These are phyloP conservation scores for Noccaea bulbosa DNA, from an alignment of 345 rosid species.

Conservation along the genomic window DNA sequence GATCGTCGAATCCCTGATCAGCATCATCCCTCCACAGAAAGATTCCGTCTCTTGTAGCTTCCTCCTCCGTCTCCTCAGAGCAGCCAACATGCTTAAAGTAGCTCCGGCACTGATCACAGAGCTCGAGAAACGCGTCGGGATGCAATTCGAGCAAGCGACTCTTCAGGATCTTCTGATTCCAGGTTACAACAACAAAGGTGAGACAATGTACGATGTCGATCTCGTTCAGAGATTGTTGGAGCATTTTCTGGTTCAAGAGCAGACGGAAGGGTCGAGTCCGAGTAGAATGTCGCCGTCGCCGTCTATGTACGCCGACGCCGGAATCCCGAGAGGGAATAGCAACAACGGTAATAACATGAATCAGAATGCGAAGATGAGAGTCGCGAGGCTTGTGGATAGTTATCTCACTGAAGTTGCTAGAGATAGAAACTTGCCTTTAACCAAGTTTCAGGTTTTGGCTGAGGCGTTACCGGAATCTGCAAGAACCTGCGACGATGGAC, in stretches of 20 bases:
- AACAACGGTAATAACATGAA: slow-evolving; percentile 48
- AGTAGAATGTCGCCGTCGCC: slow-evolving; percentile 60
- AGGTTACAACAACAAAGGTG: slow-evolving; percentile 59
- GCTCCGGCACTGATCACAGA: slow-evolving; percentile 92
- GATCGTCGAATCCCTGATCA: slow-evolving; percentile 86
- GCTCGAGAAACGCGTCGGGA: slow-evolving; percentile 90
- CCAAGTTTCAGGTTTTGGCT: slow-evolving; percentile 92
- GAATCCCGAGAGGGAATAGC: slow-evolving; percentile 59
- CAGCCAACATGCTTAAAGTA: slow-evolving; percentile 83
- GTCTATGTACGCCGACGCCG: slow-evolving; percentile 47
- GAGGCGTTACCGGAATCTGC: slow-evolving; percentile 98
- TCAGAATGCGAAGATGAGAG: slow-evolving; percentile 86
- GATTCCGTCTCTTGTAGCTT: slow-evolving; percentile 89
- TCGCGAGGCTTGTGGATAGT: slow-evolving; percentile 97
- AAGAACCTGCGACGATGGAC: slow-evolving; percentile 96
- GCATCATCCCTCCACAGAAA: slow-evolving; percentile 91
- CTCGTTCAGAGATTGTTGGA: slow-evolving; percentile 91
- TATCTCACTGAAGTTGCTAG: slow-evolving; percentile 97
- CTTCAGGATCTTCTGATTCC: slow-evolving; percentile 86
- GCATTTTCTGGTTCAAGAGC: slow-evolving; percentile 94
- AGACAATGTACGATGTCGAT: slow-evolving; percentile 84
- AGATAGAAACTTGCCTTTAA: slow-evolving; percentile 80
- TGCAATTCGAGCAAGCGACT: slow-evolving; percentile 96
- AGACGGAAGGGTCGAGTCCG: slow-evolving; percentile 82
- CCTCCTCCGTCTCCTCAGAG: slow-evolving; percentile 77